Conservation (phyloP, 495 filamentous ascomycete genomes). For the Tuber indicum region DNA sequence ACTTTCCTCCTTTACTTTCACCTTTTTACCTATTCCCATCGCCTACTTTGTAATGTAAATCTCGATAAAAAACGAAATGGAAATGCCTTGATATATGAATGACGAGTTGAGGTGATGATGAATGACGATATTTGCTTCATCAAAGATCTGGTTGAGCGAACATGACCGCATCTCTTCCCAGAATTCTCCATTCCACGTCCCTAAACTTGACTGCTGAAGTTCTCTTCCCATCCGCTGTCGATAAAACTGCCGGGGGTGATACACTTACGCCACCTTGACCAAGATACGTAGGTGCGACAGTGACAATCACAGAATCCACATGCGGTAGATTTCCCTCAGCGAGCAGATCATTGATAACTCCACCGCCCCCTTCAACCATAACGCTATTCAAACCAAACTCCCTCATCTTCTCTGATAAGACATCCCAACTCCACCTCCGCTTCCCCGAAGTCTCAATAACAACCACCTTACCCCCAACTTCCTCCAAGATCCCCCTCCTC, state of each 20-base stretch:
- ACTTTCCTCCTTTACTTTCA: constrained; percentile 2
- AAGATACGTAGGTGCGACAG: constrained; percentile 76
- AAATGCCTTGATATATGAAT: not conserved
- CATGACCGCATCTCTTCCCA: constrained; percentile 75
- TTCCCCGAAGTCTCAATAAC: constrained; percentile 19
- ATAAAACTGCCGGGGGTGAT: constrained; percentile 51
- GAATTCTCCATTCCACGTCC: constrained; percentile 62
- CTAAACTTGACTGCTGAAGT: constrained; percentile 57
- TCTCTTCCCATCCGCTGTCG: constrained; percentile 48
- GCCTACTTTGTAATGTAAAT: constrained; percentile 10
- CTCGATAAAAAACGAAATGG: not conserved
- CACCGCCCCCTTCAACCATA: constrained; percentile 82
- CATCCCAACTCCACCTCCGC: not conserved
- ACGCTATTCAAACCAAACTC: constrained; percentile 63
- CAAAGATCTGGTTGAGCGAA: constrained; percentile 50
- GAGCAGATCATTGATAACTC: constrained; percentile 69
- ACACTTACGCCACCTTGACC: constrained; percentile 71
- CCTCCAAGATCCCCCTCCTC: constrained; percentile 39
- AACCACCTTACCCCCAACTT: constrained; percentile 46
- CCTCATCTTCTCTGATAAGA: not conserved
- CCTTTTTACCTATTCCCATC: constrained; percentile 9
- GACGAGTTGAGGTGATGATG: not conserved
- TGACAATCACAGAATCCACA: constrained; percentile 70
- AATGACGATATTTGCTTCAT: not conserved
- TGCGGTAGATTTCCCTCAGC: constrained; percentile 54